Evolutionary conservation across 495 filamentous ascomycete genomes (phyloP), one percentile per base, ranked within the genome.

Genomic region (Elasticomyces elasticus): DNA sequence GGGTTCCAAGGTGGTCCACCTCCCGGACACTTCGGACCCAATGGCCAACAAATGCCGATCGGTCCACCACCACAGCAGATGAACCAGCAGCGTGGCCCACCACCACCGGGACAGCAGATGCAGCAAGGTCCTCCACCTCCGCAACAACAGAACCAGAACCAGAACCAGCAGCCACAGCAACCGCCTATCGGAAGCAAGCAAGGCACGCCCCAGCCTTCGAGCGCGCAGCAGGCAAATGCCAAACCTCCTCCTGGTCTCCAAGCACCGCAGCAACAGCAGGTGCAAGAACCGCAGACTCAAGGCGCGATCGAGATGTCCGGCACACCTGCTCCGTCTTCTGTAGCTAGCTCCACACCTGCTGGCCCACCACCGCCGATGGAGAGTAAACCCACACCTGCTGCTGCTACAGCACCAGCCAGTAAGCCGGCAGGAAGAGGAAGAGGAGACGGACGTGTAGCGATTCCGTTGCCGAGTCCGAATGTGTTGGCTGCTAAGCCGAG

Each of bases 1-100:
- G 83, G 82, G 9, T 95, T 89, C 62, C 83, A 80, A 35, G 79
- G 76, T n/a, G 58, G 52, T 38, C 43, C 51, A 27, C 56, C 56
- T 23, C 67, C 66, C 33, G 67, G 67, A 15, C 65, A 66, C 13
- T 69, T 71, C 52, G 47, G 62, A 1, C 59, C 63, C 6, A 57
- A 62, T 24, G 12, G 28, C 48, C 56, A 61, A 25, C 57, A 63
- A n/a, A 60, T 64, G 53, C 69, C 72, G 12, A 66, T 66, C 40
- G 69, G 65, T 40, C 71, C 67, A 54, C 70, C 69, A 22, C 35
- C 15, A n/a, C 78, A 74, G 46, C 66, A 54, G 13, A 58, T 58
- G 55, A 46, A 38, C 30, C 35, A 56, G n/a, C 58, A 61, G 27
- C 46, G 56, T n/a, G 47, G 41, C 1, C 47, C 51, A 13, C 56